Percentiles rank a stretch among this genome's conserved stretches.
Evolutionary conservation across 306 rosid genomes (phyloP).

Genomic region (Cicer yamashitae): DNA sequence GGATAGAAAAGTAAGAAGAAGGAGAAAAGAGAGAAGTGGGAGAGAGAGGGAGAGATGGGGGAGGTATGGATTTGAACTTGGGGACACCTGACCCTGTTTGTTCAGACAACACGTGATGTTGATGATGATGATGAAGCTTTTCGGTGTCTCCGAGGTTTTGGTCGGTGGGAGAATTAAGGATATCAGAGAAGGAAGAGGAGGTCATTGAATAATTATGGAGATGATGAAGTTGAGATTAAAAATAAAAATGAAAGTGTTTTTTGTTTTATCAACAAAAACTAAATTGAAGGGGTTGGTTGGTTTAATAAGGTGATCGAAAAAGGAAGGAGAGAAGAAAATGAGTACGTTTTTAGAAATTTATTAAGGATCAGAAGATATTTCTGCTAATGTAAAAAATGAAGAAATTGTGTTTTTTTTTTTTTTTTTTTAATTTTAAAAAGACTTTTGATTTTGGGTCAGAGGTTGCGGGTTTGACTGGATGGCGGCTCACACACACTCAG

Average conservation of each 20-base stretch:
- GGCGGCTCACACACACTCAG: slow-evolving; percentile 61
- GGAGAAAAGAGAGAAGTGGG: slow-evolving; percentile 67
- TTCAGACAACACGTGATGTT: slow-evolving; percentile 52
- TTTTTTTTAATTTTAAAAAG: background rate
- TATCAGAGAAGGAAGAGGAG: slow-evolving; percentile 76
- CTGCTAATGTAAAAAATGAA: slow-evolving; percentile 49
- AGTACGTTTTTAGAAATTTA: slow-evolving; percentile 53
- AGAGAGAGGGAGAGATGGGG: slow-evolving; percentile 84
- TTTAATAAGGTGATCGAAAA: background rate
- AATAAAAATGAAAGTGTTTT: slow-evolving; percentile 9
- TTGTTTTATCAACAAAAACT: background rate
- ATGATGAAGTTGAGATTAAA: slow-evolving; percentile 47
- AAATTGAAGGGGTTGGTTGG: background rate
- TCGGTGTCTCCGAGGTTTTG: slow-evolving; percentile 25
- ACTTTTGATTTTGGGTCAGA: slow-evolving; percentile 56
- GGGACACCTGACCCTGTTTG: slow-evolving; percentile 68
- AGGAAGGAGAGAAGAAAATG: slow-evolving; percentile 28
- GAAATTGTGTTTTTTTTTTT: background rate
- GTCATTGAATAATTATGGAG: slow-evolving; percentile 63
- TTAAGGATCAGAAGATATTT: slow-evolving; percentile 43
- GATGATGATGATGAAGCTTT: slow-evolving; percentile 14
- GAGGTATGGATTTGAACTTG: slow-evolving; percentile 79
- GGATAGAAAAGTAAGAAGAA: slow-evolving; percentile 75
- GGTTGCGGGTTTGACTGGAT: slow-evolving; percentile 71
- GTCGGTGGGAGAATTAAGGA: slow-evolving; percentile 55